Evolutionary conservation across 148 eudicot genomes (phyloP).

Genomic region (Bassia scoparia): DNA sequence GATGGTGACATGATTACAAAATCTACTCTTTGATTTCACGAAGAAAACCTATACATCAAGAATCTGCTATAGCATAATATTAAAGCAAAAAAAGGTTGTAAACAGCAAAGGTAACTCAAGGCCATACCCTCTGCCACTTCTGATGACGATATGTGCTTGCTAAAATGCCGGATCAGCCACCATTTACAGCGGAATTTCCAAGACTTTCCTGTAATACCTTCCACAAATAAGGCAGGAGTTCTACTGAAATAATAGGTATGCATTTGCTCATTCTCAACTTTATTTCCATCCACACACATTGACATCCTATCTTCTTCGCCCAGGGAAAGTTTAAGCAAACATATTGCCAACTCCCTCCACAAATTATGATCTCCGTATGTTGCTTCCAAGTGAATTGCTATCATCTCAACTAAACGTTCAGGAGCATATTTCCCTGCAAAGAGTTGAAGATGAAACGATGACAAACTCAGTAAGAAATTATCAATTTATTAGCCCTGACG

Average conservation of each 20-base stretch:
- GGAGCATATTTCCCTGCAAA: conserved; percentile 58
- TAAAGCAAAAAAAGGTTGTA: background rate
- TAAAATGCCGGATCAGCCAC: conserved; percentile 81
- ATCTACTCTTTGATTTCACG: background rate
- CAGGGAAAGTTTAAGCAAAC: conserved; percentile 47
- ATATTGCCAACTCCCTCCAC: conserved; percentile 77
- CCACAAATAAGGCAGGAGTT: conserved; percentile 41
- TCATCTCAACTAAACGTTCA: conserved; percentile 61
- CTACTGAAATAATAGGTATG: conserved; percentile 24
- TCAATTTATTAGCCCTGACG: background rate
- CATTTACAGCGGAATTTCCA: conserved; percentile 81
- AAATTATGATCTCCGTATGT: conserved; percentile 40
- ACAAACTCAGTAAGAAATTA: background rate
- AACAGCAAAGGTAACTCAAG: background rate
- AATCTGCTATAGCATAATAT: background rate
- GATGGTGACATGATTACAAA: background rate
- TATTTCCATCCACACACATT: conserved; percentile 34
- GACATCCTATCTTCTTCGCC: conserved; percentile 69
- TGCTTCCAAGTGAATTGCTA: conserved; percentile 77
- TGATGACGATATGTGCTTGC: conserved; percentile 40
- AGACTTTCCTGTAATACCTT: conserved; percentile 38
- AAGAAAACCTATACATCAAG: background rate
- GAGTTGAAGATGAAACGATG: background rate
- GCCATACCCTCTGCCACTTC: conserved; percentile 64
- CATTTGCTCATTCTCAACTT: conserved; percentile 20